A percentile compares a stretch with the other conserved stretches of the same genome.
Evolutionary conservation across 306 rosid genomes (phyloP).

Genomic region (Lathyrus tuberosus): DNA sequence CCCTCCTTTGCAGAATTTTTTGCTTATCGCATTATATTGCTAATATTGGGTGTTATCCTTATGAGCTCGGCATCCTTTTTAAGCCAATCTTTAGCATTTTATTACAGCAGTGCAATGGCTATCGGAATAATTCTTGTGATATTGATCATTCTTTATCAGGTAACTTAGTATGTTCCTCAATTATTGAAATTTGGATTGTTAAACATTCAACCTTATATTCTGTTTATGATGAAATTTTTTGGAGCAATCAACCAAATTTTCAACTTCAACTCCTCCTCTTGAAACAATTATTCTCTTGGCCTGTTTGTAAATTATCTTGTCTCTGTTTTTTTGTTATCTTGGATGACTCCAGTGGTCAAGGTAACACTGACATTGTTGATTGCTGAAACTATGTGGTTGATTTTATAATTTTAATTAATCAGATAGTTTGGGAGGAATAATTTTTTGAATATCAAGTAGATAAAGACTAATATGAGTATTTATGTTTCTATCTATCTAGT

Average conservation of each 20-base stretch:
- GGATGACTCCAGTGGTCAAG: conserved; percentile 16
- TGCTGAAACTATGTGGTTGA: conserved; percentile 22
- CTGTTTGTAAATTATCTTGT: conserved; percentile 28
- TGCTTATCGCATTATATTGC: conserved; percentile 58
- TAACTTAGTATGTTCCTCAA: conserved; percentile 39
- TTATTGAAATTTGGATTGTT: conserved; percentile 4
- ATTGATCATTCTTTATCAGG: conserved; percentile 91
- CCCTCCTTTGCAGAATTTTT: conserved; percentile 66
- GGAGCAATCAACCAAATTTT: conserved; percentile 7
- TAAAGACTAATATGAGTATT: conserved; percentile 5
- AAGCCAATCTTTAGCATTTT: conserved; percentile 77
- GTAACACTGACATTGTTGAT: conserved; percentile 25
- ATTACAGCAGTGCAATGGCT: conserved; percentile 81
- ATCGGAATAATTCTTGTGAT: conserved; percentile 79
- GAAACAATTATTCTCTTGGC: not conserved
- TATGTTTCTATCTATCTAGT: conserved; percentile 12
- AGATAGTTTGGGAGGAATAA: conserved; percentile 11
- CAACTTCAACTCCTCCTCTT: conserved; percentile 15
- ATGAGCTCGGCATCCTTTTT: conserved; percentile 70
- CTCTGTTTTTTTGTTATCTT: conserved; percentile 5
- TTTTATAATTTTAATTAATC: conserved; percentile 17
- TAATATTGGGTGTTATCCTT: conserved; percentile 63
- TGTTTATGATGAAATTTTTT: conserved; percentile 21
- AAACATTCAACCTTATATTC: conserved; percentile 3
- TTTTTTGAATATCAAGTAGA: conserved; percentile 24